Conservation (phyloP, 169 alveolate genomes). For the Neospora caninum region DNA sequence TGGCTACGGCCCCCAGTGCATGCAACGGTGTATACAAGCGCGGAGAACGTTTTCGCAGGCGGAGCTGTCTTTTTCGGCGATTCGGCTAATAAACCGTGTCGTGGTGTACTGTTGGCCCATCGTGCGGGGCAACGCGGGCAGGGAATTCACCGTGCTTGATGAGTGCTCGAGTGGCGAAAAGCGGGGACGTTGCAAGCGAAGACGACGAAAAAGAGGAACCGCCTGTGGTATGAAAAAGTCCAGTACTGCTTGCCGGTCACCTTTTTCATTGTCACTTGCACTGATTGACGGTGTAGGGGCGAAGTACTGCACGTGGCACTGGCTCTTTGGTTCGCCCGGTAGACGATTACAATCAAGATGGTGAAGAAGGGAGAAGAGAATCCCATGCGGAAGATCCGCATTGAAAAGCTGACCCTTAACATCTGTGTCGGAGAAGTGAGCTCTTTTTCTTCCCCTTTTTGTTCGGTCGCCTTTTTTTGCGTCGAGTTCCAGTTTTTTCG, state of each 20-base stretch:
- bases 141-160: background rate
- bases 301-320: background rate
- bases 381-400: conserved; percentile 98
- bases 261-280: background rate
- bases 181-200: conserved; percentile 13
- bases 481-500: background rate
- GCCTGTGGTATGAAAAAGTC: background rate
- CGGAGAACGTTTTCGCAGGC: background rate
- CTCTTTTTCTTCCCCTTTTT: background rate
- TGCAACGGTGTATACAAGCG: background rate
- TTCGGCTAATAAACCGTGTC: background rate
- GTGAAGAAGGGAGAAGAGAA: conserved; percentile 77
- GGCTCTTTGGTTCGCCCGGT: background rate
- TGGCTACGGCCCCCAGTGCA: background rate
- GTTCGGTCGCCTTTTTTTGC: background rate
- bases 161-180: background rate
- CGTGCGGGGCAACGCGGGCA: background rate
- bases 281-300: conserved; percentile 1
- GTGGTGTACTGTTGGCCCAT: background rate
- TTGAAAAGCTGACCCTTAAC: conserved; percentile 97
- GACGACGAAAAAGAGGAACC: background rate
- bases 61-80: too few relatives aligned
- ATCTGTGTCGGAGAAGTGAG: conserved; percentile 98
- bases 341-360: conserved; percentile 31
- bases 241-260: background rate